phyloP scores from a whole-genome alignment of 2,329 filamentous ascomycete species.

The Chaetomium strumarium region DNA sequence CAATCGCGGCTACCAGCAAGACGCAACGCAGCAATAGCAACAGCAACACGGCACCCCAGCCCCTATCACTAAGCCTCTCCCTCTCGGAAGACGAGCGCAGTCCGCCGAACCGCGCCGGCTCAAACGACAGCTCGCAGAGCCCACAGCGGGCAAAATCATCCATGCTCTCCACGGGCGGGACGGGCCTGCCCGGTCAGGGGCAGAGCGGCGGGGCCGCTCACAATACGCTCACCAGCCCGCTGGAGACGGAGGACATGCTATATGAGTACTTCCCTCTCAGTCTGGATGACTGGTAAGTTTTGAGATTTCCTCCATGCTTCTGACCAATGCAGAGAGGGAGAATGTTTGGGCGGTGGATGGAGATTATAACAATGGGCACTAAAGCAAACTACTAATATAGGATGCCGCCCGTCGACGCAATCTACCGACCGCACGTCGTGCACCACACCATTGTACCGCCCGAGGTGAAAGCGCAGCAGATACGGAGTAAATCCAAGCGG shows the following conservation, averaged over 20 bases:
- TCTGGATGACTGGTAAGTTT: slow-evolving; percentile 71
- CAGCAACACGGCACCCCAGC: slow-evolving; percentile 19
- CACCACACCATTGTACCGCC: slow-evolving; percentile 73
- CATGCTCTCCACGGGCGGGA: background rate
- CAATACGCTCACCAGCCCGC: slow-evolving; percentile 41
- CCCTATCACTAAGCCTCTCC: slow-evolving; percentile 45
- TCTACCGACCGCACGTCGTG: slow-evolving; percentile 87
- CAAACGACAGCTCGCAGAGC: slow-evolving; percentile 37
- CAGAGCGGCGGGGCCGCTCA: background rate
- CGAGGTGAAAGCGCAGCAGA: slow-evolving; percentile 63
- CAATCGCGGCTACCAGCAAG: slow-evolving; percentile 5
- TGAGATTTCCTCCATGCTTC: background rate
- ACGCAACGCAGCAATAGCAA: slow-evolving; percentile 8
- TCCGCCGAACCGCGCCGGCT: slow-evolving; percentile 44
- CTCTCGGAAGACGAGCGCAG: slow-evolving; percentile 57
- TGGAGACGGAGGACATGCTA: slow-evolving; percentile 74
- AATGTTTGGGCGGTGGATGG: background rate
- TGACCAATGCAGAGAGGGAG: no score
- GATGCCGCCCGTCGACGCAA: slow-evolving; percentile 84
- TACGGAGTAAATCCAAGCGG: slow-evolving; percentile 60
- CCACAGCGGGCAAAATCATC: slow-evolving; percentile 39
- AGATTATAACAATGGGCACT: background rate
- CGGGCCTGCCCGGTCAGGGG: background rate
- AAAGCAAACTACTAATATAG: slow-evolving; percentile 31
- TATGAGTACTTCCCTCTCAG: slow-evolving; percentile 95